phyloP scores from a whole-genome alignment of 768 basidiomycete species.

The Pulveroboletus sp. region DNA sequence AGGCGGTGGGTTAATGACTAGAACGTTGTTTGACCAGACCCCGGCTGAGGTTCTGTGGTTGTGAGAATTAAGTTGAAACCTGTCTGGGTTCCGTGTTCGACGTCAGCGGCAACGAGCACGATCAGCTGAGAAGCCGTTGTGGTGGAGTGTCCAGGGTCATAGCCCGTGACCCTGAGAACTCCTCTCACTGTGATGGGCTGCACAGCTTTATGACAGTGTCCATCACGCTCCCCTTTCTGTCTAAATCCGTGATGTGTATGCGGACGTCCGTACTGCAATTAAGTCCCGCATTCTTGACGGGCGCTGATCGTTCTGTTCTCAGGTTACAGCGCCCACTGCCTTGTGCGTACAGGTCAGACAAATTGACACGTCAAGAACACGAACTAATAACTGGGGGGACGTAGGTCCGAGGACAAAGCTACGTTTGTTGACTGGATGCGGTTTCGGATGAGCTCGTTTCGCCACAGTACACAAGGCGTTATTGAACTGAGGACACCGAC shows the following conservation, averaged over 20 bases:
- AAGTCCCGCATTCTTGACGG: too few species aligned
- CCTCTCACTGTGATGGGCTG: not conserved
- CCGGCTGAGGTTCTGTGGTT: not conserved
- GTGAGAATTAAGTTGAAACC: not conserved
- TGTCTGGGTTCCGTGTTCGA: constrained; percentile 6
- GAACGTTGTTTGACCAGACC: not conserved
- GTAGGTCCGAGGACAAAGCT: constrained; percentile 3
- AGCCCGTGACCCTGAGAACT: not conserved
- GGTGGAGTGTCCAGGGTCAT: constrained; percentile 24
- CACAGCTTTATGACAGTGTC: too few species aligned
- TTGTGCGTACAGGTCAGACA: not conserved
- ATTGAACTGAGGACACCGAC: too few species aligned
- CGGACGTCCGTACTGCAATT: not conserved
- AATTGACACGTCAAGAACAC: not conserved
- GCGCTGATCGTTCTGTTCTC: too few species aligned
- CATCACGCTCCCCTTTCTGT: too few species aligned
- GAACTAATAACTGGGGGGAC: too few species aligned
- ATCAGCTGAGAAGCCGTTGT: not conserved
- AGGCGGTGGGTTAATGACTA: not conserved
- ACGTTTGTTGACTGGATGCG: constrained; percentile 6
- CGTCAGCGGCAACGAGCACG: constrained; percentile 1
- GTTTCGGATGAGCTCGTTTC: not conserved
- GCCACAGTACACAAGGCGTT: not conserved
- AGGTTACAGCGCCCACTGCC: too few species aligned
- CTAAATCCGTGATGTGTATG: too few species aligned